Base-by-base conservation (phyloP, 495 filamentous ascomycete genomes). In the Talaromyces borbonicus region DNA sequence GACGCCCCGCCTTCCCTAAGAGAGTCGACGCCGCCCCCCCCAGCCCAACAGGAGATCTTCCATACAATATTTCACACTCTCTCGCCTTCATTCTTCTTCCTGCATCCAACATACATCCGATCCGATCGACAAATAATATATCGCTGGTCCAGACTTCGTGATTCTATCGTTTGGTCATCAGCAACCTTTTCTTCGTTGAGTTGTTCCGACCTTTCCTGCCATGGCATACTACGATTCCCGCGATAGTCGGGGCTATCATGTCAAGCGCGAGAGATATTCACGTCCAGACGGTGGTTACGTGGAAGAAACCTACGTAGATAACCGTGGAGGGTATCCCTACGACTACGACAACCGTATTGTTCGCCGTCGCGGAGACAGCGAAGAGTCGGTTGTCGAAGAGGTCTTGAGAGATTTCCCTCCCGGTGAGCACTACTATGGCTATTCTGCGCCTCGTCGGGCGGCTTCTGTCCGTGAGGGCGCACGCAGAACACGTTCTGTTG, bases 371-470 rank as follows among this genome's bases (percentile, higher is more conserved):
- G 71, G 74, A 40, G 66, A 72, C 48, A 75, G 80, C 49, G 71
- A 72, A 51, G 80, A 81, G 46, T 66, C 80, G 22, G 73, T 76
- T 2, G 62, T 84, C 49, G 83, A 87, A 61, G 78, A 84, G 61
- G 69, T 85, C 36, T 73, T 69, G 48, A 75, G 80, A 39, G 79
- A 84, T 25, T 85, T 82, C 49, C 80, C 78, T 0, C 79, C 83
- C 11, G 60, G 56, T 42, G 63, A 67, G 22, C 80, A 59, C 62
- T 59, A 65, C 47, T 66, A 75, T 63, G 78, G 59, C 46, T 78
- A 69, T 58, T 66, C 64, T 20, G 52, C 60, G 47, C 69, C 79
- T 18, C 60, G 58, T 35, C 61, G 30, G 8, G 48, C 56, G 24
- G 29, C 52, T 24, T 36, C 66, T 0, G 56, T 55, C 16, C 58